Evolutionary conservation across 2,329 filamentous ascomycete species (phyloP), one percentile per base, ranked within the genome.

Genomic region (Plectosphaerella cucumerina): DNA sequence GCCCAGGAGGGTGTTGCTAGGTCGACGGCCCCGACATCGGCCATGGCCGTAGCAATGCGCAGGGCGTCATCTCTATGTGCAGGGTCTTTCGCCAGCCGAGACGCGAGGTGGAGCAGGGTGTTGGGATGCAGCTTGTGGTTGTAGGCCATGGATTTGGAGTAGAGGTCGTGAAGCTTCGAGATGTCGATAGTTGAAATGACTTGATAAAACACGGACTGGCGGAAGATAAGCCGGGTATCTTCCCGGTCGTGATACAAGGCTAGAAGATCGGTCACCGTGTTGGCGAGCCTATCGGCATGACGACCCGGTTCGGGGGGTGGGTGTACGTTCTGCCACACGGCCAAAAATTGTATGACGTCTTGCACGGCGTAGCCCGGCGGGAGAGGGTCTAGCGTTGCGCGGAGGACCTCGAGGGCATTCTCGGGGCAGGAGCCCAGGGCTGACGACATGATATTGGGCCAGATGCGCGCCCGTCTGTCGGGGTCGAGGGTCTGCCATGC

Each of bases 71-170:
- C 70, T 11, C n/a, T 17, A 18, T 17, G n/a, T 20, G 2, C n/a
- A 12, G 59, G 55, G 9, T 62, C 59, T 44, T 62, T 61, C 1
- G 78, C 75, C 22, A 85, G 60, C 4, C 64, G 69, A 41, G 64
- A 65, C 3, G 77, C 77, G 42, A 81, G 70, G 2, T 78, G 74
- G 3, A 80, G 59, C 15, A 69, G 61, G 0, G 79, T 82, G 53
- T 76, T 63, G 10, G 57, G 55, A 43, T 74, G 68, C 5, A 79
- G 52, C 5, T 56, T 54, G 22, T 68, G 61, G 1, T 55, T 51
- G 8, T 60, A 55, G 17, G 56, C 51, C 6, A 54, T 50, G 9
- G 79, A 56, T 9, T 67, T 60, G 3, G 57, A 51, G 50, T 73
- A 72, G 1, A 79, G 58, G 11, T 67, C 60, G 9, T 46, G 35